A percentile compares a stretch with the other conserved stretches of the same genome.
Conservation (phyloP, 2,329 filamentous ascomycete species). For the Hymenoscyphus albidus region DNA sequence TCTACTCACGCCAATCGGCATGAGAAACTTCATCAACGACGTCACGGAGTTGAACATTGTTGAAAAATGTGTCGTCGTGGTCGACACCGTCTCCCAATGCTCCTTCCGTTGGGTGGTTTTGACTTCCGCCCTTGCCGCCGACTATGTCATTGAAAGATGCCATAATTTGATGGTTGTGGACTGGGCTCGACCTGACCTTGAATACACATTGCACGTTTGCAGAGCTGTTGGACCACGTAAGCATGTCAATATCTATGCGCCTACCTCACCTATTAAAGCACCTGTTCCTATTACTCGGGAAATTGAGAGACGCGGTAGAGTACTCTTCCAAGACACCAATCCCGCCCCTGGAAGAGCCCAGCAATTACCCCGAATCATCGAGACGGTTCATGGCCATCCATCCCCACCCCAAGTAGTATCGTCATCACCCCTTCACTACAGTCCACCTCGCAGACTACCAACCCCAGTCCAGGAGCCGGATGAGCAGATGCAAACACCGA, state of each 20-base stretch:
- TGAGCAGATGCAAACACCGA: not conserved
- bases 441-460: not conserved
- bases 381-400: slow-evolving; percentile 4
- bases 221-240: slow-evolving; percentile 11
- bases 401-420: not conserved
- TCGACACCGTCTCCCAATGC: slow-evolving; percentile 17
- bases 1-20: slow-evolving; percentile 10
- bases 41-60: slow-evolving; percentile 14
- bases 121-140: slow-evolving; percentile 19
- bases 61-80: slow-evolving; percentile 19
- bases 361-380: not conserved
- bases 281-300: too few species aligned
- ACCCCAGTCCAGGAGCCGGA: not conserved
- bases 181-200: not conserved
- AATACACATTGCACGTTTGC: slow-evolving; percentile 8
- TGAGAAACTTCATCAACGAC: slow-evolving; percentile 18
- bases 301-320: not conserved
- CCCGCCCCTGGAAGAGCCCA: not conserved
- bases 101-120: slow-evolving; percentile 30
- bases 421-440: not conserved
- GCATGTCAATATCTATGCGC: slow-evolving; percentile 5
- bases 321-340: not conserved
- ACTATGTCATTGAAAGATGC: slow-evolving; percentile 2
- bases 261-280: not conserved
- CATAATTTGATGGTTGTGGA: not conserved